Conservation (phyloP, 768 basidiomycete genomes). For the Trichaptum fuscoviolaceum region DNA sequence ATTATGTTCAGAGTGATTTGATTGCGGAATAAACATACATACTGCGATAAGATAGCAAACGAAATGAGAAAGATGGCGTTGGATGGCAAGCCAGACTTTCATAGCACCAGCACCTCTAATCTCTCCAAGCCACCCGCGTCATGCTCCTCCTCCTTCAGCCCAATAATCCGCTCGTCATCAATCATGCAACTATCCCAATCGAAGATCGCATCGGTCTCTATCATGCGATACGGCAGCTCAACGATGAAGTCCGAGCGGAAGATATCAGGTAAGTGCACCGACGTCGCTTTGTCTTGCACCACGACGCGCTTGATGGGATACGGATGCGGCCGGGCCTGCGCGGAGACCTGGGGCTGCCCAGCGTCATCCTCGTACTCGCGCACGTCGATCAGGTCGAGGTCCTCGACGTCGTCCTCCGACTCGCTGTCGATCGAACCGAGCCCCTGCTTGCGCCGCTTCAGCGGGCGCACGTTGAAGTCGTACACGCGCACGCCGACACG, state of each 20-base stretch:
- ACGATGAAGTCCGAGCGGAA: neutral
- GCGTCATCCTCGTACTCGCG: neutral
- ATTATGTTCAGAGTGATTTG: too few species aligned
- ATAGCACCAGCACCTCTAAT: neutral
- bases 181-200: conserved; percentile 1
- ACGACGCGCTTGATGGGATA: neutral
- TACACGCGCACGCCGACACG: conserved; percentile 1
- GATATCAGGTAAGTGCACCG: neutral
- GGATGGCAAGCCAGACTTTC: neutral
- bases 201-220: neutral
- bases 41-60: too few species aligned
- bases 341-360: neutral
- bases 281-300: neutral
- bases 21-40: too few species aligned
- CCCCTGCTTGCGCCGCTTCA: neutral
- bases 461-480: neutral
- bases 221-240: neutral
- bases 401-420: neutral
- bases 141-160: neutral
- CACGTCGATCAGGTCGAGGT: neutral
- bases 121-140: neutral
- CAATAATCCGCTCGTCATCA: conserved; percentile 1
- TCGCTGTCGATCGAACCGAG: neutral
- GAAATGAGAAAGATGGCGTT: too few species aligned
- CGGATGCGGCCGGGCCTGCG: too few species aligned